These are phyloP conservation scores for Leccinum uliginosum DNA, from an alignment of 768 basidiomycete species.

Conservation along the genomic window DNA sequence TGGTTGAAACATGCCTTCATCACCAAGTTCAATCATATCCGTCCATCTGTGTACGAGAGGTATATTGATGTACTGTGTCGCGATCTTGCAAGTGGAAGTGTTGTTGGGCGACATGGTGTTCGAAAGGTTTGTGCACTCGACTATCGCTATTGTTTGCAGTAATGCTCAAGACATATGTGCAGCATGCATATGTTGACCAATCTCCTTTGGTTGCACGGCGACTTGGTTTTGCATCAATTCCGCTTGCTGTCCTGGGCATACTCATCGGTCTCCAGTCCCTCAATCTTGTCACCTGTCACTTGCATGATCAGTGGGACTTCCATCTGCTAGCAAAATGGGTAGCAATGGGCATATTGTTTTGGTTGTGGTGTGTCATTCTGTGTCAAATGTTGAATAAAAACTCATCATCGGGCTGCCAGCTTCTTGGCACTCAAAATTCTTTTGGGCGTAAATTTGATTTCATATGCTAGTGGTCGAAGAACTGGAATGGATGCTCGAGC, in stretches of 20 bases:
- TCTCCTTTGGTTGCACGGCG: slow-evolving; percentile 92
- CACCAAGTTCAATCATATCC: slow-evolving; percentile 98
- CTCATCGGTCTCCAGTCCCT: slow-evolving; percentile 74
- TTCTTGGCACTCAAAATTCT: slow-evolving; percentile 86
- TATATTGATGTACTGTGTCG: slow-evolving; percentile 95
- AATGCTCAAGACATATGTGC: slow-evolving; percentile 4
- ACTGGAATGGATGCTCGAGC: slow-evolving; percentile 76
- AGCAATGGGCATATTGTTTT: slow-evolving; percentile 62
- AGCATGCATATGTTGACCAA: slow-evolving; percentile 93
- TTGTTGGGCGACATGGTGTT: slow-evolving; percentile 59
- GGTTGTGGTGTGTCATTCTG: slow-evolving; percentile 72
- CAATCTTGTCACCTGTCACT: slow-evolving; percentile 47
- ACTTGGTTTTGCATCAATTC: slow-evolving; percentile 89
- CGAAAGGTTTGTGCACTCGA: slow-evolving; percentile 52
- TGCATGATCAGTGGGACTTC: slow-evolving; percentile 37
- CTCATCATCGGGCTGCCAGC: slow-evolving; percentile 34
- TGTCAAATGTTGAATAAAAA: slow-evolving; percentile 7
- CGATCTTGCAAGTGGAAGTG: slow-evolving; percentile 80
- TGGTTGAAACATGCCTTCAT: slow-evolving; percentile 99
- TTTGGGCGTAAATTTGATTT: slow-evolving; percentile 83
- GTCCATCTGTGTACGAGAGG: slow-evolving; percentile 90
- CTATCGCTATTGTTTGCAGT: background rate
- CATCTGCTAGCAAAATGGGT: slow-evolving; percentile 54
- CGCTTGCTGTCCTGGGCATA: slow-evolving; percentile 79
- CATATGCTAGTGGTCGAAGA: slow-evolving; percentile 72